Evolutionary conservation across 148 eudicot genomes (phyloP), one percentile per base, ranked within the genome.

Genomic region (Dianthus caryophyllus): DNA sequence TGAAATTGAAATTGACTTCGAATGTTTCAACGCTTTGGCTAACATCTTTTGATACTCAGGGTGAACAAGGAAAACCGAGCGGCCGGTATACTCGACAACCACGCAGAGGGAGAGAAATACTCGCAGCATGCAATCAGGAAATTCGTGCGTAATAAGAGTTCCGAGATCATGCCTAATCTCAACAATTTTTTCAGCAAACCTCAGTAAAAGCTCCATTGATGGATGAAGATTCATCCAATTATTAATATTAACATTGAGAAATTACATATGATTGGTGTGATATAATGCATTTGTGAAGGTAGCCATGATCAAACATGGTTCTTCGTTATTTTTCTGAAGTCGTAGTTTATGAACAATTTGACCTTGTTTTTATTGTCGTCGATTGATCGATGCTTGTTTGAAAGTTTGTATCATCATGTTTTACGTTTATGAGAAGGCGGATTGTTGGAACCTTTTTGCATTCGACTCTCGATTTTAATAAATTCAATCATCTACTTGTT

Each of bases 81-180:
- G 46, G 97, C 97, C 5, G 96, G 97, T 38, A 59, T 91, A 25
- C 67, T 88, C 75, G 97, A 91, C 1, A 91, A 88, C 72, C 67
- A 56, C 66, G 72, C 67, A 8, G 97, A 91, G 72, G 97, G 97
- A 22, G 88, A 88, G 76, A 86, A 70, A 70, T 91, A 91, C 16
- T 63, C 85, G 2, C 71, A 86, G 69, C 87, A 90, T 71, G 20
- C 68, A n/a, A 39, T 91, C 44, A 74, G 96, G 75, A 88, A 79
- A 79, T 91, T 66, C 79, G 96, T 84, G 52, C 91, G 92, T 50
- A 71, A 71, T 61, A 84, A 64, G 88, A 27, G 88, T 29, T 81
- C 92, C 0, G 90, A 91, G 80, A 86, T 91, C 79, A 88, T 91
- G 92, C 97, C 96, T 68, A 50, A 79, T 62, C 43, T 91, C 74